phyloP scores from a whole-genome alignment of 176 grass and related monocot species.

The Zea luxurians region DNA sequence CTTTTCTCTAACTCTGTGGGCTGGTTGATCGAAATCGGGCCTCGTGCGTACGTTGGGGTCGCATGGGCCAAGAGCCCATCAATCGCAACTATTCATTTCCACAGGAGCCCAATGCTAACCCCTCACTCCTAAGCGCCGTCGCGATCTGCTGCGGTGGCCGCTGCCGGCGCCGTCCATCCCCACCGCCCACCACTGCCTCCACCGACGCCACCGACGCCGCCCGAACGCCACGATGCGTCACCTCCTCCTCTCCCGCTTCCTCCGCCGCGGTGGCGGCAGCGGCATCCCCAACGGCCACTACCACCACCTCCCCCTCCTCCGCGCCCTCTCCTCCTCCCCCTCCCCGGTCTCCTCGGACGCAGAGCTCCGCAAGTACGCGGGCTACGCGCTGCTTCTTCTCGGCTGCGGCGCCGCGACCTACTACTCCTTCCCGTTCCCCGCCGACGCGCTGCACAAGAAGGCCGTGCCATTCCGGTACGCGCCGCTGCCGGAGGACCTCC shows the following conservation, averaged over 20 bases:
- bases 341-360: constrained; percentile 36
- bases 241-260: constrained; percentile 54
- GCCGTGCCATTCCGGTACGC: constrained; percentile 71
- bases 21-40: neutral
- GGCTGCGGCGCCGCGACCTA: constrained; percentile 71
- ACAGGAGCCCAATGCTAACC: neutral
- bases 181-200: neutral
- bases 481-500: constrained; percentile 74
- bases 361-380: constrained; percentile 63
- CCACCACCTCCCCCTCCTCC: constrained; percentile 31
- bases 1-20: neutral
- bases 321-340: constrained; percentile 37
- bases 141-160: constrained; percentile 42
- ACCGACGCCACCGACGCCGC: neutral
- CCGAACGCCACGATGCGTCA: constrained; percentile 46
- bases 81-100: neutral
- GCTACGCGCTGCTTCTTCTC: constrained; percentile 51
- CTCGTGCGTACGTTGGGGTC: neutral
- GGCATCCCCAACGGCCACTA: neutral
- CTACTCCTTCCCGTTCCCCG: constrained; percentile 76
- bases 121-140: neutral
- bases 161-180: neutral
- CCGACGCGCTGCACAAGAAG: constrained; percentile 83
- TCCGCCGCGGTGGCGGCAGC: constrained; percentile 26
- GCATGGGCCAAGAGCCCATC: neutral